phyloP scores from a whole-genome alignment of 768 basidiomycete genomes.

The Lactarius akahatsu region DNA sequence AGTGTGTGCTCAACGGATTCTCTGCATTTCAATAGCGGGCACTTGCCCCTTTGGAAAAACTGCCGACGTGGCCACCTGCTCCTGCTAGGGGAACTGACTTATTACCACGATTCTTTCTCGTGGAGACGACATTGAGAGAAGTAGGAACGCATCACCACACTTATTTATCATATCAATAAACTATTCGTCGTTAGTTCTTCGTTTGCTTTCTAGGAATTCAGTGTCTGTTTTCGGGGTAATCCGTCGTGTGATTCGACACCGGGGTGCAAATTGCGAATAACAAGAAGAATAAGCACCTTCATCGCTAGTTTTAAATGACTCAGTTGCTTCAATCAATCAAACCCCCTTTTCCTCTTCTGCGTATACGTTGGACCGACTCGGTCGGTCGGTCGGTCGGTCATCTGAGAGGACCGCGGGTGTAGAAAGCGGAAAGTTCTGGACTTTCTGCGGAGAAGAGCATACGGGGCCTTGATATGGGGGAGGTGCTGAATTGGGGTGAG shows the following conservation, averaged over 20 bases:
- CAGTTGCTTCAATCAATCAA: not conserved
- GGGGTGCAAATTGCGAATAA: not conserved
- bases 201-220: not conserved
- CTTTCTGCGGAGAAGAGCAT: not conserved
- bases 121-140: not conserved
- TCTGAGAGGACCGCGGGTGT: not conserved
- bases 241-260: not conserved
- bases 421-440: not conserved
- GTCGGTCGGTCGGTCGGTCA: not conserved
- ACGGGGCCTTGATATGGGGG: not conserved
- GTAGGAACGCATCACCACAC: not conserved
- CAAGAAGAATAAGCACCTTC: not conserved
- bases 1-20: not conserved
- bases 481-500: not conserved
- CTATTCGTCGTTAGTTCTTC: not conserved
- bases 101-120: slow-evolving; percentile 1
- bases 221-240: not conserved
- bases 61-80: slow-evolving; percentile 20
- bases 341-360: not conserved
- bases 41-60: slow-evolving; percentile 27
- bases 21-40: slow-evolving; percentile 11
- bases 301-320: not conserved
- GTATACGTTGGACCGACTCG: not conserved
- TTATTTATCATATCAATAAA: not conserved
- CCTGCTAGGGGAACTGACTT: slow-evolving; percentile 2